Evolutionary conservation across 1,284 basidiomycete genomes (phyloP).

Genomic region (Sanghuangporus baumii): DNA sequence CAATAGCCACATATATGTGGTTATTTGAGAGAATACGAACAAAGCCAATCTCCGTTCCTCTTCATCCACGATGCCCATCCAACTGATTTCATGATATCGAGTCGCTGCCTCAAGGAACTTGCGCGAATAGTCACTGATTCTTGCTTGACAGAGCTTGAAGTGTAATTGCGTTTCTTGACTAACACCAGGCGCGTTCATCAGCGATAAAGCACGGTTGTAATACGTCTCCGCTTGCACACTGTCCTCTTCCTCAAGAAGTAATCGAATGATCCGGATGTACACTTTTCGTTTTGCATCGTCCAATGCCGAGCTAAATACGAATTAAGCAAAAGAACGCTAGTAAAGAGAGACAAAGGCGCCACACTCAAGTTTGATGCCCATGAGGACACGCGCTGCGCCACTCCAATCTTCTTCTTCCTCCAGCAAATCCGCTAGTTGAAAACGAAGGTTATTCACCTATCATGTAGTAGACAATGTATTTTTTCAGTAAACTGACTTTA

Average conservation of each 20-base stretch:
- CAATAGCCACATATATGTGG: neutral
- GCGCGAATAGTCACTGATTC: constrained; percentile 87
- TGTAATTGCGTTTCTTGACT: constrained; percentile 75
- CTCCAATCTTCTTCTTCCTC: constrained; percentile 91
- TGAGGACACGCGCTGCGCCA: constrained; percentile 85
- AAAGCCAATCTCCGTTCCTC: constrained; percentile 84
- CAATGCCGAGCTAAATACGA: constrained; percentile 26
- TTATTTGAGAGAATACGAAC: constrained; percentile 39
- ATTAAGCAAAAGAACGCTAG: neutral
- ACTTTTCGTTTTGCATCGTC: constrained; percentile 87
- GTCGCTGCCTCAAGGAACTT: constrained; percentile 94
- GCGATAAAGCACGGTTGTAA: constrained; percentile 91
- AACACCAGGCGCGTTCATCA: constrained; percentile 66
- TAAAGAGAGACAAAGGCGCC: neutral
- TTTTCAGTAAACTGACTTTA: neutral
- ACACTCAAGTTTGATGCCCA: constrained; percentile 52
- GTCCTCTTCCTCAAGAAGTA: constrained; percentile 94
- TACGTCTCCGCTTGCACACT: constrained; percentile 93
- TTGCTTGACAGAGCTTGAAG: constrained; percentile 87
- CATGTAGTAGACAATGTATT: neutral
- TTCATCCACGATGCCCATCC: constrained; percentile 83
- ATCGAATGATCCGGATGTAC: constrained; percentile 90
- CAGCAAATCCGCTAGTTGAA: constrained; percentile 84
- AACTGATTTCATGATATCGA: constrained; percentile 91
- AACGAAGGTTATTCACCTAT: constrained; percentile 79